phyloP scores from a whole-genome alignment of 306 rosid genomes.

The Corylus heterophylla region DNA sequence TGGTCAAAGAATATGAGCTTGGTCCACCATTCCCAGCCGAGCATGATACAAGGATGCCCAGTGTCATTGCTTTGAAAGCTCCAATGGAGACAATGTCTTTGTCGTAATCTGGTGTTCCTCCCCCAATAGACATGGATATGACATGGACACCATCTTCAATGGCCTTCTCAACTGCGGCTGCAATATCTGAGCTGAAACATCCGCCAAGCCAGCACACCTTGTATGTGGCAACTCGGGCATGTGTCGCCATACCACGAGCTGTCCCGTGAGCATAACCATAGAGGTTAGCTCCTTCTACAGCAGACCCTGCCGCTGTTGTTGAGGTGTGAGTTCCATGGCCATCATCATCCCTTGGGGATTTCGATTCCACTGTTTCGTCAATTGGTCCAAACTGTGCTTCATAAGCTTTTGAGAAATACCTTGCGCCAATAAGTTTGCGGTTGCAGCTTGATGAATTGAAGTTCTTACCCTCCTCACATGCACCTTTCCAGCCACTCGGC shows the following conservation, averaged over 20 bases:
- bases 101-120: conserved; percentile 43
- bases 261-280: conserved; percentile 76
- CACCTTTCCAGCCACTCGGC: conserved; percentile 78
- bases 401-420: conserved; percentile 66
- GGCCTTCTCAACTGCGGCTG: conserved; percentile 83
- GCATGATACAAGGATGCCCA: conserved; percentile 68
- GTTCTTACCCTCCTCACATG: conserved; percentile 62
- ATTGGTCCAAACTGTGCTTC: conserved; percentile 60
- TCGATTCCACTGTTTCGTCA: conserved; percentile 55
- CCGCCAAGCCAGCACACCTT: conserved; percentile 83
- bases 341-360: conserved; percentile 81
- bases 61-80: conserved; percentile 66
- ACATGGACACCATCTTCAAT: conserved; percentile 73
- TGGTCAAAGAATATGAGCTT: conserved; percentile 36
- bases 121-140: conserved; percentile 85
- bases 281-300: conserved; percentile 68
- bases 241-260: conserved; percentile 85
- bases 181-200: conserved; percentile 64
- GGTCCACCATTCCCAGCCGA: conserved; percentile 94
- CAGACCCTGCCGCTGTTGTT: conserved; percentile 81
- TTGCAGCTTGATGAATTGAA: conserved; percentile 72
- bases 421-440: conserved; percentile 79
- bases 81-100: conserved; percentile 69
- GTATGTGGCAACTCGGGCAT: conserved; percentile 76
- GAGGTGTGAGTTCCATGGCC: conserved; percentile 98